These are phyloP conservation scores for Backusella luteola DNA, from an alignment of 192 early-diverging fungal genomes.

Conservation along the genomic window DNA sequence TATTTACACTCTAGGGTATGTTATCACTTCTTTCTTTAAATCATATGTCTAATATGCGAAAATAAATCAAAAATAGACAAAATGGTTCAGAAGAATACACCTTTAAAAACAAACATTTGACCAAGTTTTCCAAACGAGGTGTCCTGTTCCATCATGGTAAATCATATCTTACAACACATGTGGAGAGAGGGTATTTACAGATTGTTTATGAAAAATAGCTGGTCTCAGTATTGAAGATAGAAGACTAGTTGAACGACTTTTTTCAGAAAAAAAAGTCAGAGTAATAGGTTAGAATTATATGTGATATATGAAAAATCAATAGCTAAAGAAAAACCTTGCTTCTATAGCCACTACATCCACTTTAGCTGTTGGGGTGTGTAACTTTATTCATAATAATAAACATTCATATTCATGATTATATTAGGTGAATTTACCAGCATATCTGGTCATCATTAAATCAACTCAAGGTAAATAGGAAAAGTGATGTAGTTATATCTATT, in stretches of 20 bases:
- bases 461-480: constrained; percentile 36
- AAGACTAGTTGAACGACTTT: constrained; percentile 49
- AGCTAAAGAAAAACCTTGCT: too few relatives aligned
- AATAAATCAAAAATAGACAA: neutral
- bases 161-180: neutral
- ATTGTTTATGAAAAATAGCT: constrained; percentile 17
- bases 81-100: neutral
- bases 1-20: constrained; percentile 9
- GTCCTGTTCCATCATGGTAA: constrained; percentile 69
- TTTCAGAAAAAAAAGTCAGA: constrained; percentile 46
- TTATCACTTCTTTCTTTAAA: neutral
- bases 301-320: neutral
- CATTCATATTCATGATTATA: neutral
- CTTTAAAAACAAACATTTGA: constrained; percentile 27
- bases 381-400: neutral
- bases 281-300: constrained; percentile 43
- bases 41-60: neutral
- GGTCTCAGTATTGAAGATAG: constrained; percentile 43
- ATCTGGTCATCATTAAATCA: constrained; percentile 73
- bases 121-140: constrained; percentile 48
- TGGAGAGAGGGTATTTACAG: neutral
- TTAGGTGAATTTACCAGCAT: constrained; percentile 72
- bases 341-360: constrained; percentile 66
- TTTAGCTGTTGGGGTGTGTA: constrained; percentile 61
- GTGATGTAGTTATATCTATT: neutral